Conservation (phyloP, 441 rosid species). For the Flueggea neowawraea region DNA sequence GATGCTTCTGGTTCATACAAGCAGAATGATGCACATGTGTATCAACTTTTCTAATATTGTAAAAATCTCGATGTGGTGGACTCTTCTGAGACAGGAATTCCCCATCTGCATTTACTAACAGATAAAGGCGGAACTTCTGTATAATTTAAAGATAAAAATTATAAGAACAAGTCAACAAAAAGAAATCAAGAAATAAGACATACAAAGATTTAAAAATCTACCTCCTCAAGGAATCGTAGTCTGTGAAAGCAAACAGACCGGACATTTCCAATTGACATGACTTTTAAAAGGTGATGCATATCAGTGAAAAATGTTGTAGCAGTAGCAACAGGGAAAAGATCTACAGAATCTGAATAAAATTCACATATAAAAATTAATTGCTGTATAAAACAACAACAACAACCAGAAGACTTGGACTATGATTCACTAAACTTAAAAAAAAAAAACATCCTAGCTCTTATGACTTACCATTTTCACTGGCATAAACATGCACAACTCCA, state of each 20-base stretch:
- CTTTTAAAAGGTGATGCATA: slow-evolving; percentile 52
- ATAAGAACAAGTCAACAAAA: slow-evolving; percentile 2
- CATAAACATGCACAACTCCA: slow-evolving; percentile 66
- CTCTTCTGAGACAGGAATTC: slow-evolving; percentile 69
- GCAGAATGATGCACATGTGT: slow-evolving; percentile 85
- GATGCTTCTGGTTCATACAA: slow-evolving; percentile 86
- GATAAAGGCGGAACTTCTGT: slow-evolving; percentile 76
- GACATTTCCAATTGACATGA: slow-evolving; percentile 65
- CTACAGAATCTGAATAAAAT: slow-evolving; percentile 38
- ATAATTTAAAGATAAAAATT: slow-evolving; percentile 21
- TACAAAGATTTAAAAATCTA: slow-evolving; percentile 14
- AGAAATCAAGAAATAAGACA: neutral
- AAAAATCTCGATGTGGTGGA: slow-evolving; percentile 82
- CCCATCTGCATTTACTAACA: slow-evolving; percentile 60
- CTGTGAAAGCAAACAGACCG: slow-evolving; percentile 67
- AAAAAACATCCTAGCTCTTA: neutral
- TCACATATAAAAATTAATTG: too few relatives aligned
- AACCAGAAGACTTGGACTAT: too few relatives aligned
- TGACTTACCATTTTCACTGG: slow-evolving; percentile 45
- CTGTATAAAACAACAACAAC: too few relatives aligned
- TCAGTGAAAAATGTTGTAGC: slow-evolving; percentile 70
- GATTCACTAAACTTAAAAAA: too few relatives aligned
- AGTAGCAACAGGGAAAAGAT: slow-evolving; percentile 63
- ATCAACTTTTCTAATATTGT: slow-evolving; percentile 75
- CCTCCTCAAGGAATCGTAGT: slow-evolving; percentile 67